phyloP scores from a whole-genome alignment of 345 rosid species.

The Passiflora organensis region DNA sequence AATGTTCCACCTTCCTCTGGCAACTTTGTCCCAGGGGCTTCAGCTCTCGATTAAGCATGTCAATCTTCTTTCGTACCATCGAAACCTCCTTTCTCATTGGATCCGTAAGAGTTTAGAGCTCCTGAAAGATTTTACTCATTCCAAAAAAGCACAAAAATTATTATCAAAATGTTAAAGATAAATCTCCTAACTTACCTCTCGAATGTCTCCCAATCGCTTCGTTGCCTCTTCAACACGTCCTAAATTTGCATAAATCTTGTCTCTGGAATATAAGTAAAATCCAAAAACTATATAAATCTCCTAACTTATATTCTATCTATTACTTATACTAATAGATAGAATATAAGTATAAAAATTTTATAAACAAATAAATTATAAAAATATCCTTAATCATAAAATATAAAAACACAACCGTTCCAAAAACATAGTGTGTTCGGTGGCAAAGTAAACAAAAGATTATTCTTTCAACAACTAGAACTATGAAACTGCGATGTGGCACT shows the following conservation, averaged over 20 bases:
- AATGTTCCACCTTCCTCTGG: constrained; percentile 74
- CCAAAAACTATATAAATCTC: too few relatives aligned
- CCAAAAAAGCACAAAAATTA: background rate
- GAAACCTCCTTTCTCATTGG: constrained; percentile 64
- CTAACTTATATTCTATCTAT: too few relatives aligned
- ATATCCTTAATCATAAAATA: too few relatives aligned
- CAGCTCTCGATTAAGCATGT: constrained; percentile 39
- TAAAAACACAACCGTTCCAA: too few relatives aligned
- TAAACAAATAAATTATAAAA: too few relatives aligned
- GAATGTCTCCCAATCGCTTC: constrained; percentile 71
- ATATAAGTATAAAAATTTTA: too few relatives aligned
- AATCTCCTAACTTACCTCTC: constrained; percentile 48
- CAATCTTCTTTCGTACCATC: constrained; percentile 48
- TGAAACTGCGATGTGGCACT: too few relatives aligned
- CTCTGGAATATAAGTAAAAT: too few relatives aligned
- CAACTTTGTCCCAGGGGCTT: constrained; percentile 53
- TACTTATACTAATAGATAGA: too few relatives aligned
- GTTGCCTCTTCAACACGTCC: constrained; percentile 76
- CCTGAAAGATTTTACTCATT: constrained; percentile 30
- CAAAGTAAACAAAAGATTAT: too few relatives aligned
- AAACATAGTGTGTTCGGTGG: too few relatives aligned
- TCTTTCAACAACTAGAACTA: background rate
- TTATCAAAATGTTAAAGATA: background rate
- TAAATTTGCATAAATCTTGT: constrained; percentile 59
- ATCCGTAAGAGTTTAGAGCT: constrained; percentile 61